Evolutionary conservation across 2,329 filamentous ascomycete species (phyloP).

Genomic region (Microdochium trichocladiopsis): DNA sequence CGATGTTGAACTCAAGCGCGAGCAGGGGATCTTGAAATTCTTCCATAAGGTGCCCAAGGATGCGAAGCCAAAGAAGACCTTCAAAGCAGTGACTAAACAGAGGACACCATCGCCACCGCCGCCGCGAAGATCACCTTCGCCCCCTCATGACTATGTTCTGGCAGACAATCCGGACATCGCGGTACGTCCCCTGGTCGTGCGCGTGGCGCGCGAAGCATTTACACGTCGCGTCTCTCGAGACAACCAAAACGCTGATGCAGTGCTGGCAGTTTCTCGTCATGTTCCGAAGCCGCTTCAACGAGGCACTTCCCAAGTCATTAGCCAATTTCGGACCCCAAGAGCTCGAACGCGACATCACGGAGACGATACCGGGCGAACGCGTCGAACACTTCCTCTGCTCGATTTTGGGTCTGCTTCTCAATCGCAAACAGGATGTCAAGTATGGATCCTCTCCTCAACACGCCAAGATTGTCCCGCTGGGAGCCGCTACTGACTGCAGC

Average conservation of each 20-base stretch:
- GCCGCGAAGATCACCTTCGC: constrained; percentile 77
- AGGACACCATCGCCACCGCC: constrained; percentile 55
- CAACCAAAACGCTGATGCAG: constrained; percentile 23
- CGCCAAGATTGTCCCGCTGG: constrained; percentile 9
- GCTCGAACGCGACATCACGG: constrained; percentile 78
- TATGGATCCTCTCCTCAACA: constrained; percentile 43
- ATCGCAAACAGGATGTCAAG: constrained; percentile 99
- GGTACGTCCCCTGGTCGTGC: constrained; percentile 51
- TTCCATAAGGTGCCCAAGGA: constrained; percentile 51
- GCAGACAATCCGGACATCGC: constrained; percentile 90
- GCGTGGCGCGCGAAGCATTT: constrained; percentile 11
- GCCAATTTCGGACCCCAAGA: constrained; percentile 92
- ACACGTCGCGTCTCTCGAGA: too few species aligned
- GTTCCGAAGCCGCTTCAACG: constrained; percentile 90
- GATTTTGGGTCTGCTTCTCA: constrained; percentile 78
- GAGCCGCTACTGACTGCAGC: neutral
- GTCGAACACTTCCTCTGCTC: constrained; percentile 87
- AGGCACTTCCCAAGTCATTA: constrained; percentile 80
- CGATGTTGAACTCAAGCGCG: constrained; percentile 41
- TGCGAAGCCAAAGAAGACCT: constrained; percentile 15
- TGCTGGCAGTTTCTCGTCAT: constrained; percentile 98
- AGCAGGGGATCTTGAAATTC: constrained; percentile 60
- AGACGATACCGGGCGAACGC: constrained; percentile 71
- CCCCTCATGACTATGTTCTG: constrained; percentile 81
- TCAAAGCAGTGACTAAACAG: constrained; percentile 32